Evolutionary conservation across 192 early-diverging fungal genomes (phyloP).

Genomic region (Coemansia sp.): DNA sequence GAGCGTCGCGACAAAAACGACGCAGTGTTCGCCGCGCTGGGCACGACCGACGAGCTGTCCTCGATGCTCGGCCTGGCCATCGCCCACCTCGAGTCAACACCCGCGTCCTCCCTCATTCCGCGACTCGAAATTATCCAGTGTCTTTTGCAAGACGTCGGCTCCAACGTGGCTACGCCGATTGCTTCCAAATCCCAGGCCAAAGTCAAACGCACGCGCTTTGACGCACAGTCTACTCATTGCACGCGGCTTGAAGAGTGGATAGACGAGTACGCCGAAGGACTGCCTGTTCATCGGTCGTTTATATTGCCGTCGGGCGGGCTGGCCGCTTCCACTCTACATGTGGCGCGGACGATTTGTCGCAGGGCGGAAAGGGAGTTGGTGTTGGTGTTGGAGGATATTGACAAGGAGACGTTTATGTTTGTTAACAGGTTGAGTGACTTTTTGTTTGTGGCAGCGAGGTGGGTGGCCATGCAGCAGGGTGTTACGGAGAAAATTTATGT

Average conservation of each 20-base stretch:
- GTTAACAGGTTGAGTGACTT: slow-evolving; percentile 76
- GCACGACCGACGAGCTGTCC: slow-evolving; percentile 83
- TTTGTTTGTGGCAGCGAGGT: slow-evolving; percentile 85
- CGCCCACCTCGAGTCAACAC: slow-evolving; percentile 31
- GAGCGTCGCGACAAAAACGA: slow-evolving; percentile 88
- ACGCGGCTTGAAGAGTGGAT: slow-evolving; percentile 79
- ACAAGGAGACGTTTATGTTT: slow-evolving; percentile 31
- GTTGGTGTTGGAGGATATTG: slow-evolving; percentile 58
- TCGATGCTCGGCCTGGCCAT: slow-evolving; percentile 55
- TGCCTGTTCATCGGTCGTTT: slow-evolving; percentile 79
- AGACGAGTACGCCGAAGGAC: slow-evolving; percentile 63
- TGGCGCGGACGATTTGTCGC: slow-evolving; percentile 80
- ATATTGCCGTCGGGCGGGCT: slow-evolving; percentile 91
- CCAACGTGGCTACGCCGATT: slow-evolving; percentile 89
- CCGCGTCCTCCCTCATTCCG: slow-evolving; percentile 13
- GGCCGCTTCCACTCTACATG: slow-evolving; percentile 76
- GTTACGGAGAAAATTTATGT: slow-evolving; percentile 75
- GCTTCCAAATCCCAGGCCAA: slow-evolving; percentile 56
- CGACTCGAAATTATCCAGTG: slow-evolving; percentile 76
- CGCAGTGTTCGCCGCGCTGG: slow-evolving; percentile 86
- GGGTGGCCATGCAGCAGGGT: slow-evolving; percentile 68
- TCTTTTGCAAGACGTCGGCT: slow-evolving; percentile 82
- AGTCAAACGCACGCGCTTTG: slow-evolving; percentile 73
- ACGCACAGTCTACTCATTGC: slow-evolving; percentile 65
- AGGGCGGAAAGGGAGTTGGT: slow-evolving; percentile 81